phyloP scores from a whole-genome alignment of 176 grass and related monocot genomes.

The Lolium perenne region DNA sequence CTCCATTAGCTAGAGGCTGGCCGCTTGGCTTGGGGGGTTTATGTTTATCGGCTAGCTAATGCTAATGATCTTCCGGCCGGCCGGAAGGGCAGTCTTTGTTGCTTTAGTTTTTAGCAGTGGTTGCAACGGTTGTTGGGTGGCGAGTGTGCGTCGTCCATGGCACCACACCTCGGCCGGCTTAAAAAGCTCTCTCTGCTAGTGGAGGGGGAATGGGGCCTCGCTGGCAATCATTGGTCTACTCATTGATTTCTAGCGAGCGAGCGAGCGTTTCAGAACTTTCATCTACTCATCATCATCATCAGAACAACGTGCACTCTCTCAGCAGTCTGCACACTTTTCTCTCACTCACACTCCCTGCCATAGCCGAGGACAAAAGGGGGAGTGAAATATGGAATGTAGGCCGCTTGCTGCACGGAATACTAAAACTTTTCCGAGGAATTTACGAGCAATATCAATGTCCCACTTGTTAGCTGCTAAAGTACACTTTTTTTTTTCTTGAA shows the following conservation, averaged over 20 bases:
- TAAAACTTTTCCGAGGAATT: slow-evolving; percentile 39
- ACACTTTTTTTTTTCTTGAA: not conserved
- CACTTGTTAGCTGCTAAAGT: not conserved
- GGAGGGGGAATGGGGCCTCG: slow-evolving; percentile 51
- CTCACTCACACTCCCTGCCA: slow-evolving; percentile 5
- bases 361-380: slow-evolving; percentile 29
- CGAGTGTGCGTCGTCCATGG: slow-evolving; percentile 35
- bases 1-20: not conserved
- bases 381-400: slow-evolving; percentile 55
- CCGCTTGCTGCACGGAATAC: slow-evolving; percentile 38
- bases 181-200: slow-evolving; percentile 45
- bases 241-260: slow-evolving; percentile 57
- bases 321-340: not conserved
- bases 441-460: slow-evolving; percentile 19
- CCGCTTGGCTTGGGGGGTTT: not conserved
- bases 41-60: not conserved
- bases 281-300: slow-evolving; percentile 53
- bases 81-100: not conserved
- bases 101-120: slow-evolving; percentile 36
- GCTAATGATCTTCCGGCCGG: not conserved
- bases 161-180: slow-evolving; percentile 29
- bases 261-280: slow-evolving; percentile 60
- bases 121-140: slow-evolving; percentile 54
- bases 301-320: slow-evolving; percentile 43
- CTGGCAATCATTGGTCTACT: slow-evolving; percentile 81